These are phyloP conservation scores for Boletus reticuloceps DNA, from an alignment of 768 basidiomycete species.

Conservation along the genomic window DNA sequence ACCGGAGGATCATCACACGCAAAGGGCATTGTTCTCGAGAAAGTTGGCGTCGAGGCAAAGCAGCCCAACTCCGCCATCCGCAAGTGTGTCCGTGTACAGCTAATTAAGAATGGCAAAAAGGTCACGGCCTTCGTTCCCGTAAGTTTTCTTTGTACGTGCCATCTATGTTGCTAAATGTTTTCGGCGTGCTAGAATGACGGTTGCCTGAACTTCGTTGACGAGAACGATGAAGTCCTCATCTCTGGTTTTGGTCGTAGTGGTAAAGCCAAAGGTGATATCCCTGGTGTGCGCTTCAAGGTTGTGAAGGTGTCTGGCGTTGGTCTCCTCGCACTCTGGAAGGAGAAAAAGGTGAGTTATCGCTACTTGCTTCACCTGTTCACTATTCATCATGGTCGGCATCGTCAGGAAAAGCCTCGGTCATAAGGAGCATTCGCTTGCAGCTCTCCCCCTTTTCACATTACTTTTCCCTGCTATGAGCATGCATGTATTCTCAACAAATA, in stretches of 20 bases:
- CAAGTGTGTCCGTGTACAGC: constrained; percentile 99
- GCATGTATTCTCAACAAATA: constrained; percentile 25
- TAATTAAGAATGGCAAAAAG: constrained; percentile 99
- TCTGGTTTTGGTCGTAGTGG: constrained; percentile 99
- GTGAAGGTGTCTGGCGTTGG: constrained; percentile 99
- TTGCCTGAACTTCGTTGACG: constrained; percentile 97
- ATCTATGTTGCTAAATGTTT: constrained; percentile 3
- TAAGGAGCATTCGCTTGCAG: constrained; percentile 26
- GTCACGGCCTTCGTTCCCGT: constrained; percentile 99
- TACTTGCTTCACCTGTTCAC: neutral
- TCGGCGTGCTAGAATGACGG: constrained; percentile 72
- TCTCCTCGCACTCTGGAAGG: constrained; percentile 96
- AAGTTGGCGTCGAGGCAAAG: constrained; percentile 99
- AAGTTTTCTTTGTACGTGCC: constrained; percentile 32
- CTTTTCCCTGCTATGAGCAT: constrained; percentile 20
- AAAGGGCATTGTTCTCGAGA: constrained; percentile 99
- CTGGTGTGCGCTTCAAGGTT: constrained; percentile 99
- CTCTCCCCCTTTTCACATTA: constrained; percentile 8
- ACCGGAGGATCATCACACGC: constrained; percentile 99
- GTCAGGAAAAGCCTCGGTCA: constrained; percentile 73
- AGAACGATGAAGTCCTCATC: constrained; percentile 99
- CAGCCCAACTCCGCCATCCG: constrained; percentile 99
- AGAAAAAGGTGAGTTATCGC: constrained; percentile 81
- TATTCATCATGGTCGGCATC: neutral
- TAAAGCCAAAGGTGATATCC: constrained; percentile 99